Evolutionary conservation across 371 early-diverging fungal species (phyloP), one percentile per base, ranked within the genome.

Genomic region (Furculomyces boomerangus): DNA sequence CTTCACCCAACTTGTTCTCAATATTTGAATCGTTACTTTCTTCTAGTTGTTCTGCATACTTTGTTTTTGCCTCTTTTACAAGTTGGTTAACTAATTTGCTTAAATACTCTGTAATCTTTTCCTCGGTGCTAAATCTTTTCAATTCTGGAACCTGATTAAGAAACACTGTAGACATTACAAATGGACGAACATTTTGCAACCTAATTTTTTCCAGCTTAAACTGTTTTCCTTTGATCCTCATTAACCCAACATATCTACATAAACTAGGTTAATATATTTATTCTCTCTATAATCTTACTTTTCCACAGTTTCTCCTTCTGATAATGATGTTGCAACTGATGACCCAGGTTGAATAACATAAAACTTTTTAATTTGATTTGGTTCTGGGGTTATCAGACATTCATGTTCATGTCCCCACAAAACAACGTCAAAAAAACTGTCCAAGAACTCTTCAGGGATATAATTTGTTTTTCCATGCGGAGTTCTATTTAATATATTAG

Each of bases 361-460:
- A 60, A 90, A 89, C 13, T 76, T 74, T 43, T 76, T 70, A 26
- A 71, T 57, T 18, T 75, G 72, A 65, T 78, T 82, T 31, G 68
- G 68, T 47, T 77, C 74, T 0, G 90, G 88, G 29, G 83, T 82
- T 27, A 93, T 84, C 30, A 75, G 65, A 57, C 94, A 96, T 60
- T 98, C 92, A 72, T 99, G 99, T 71, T 99, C 99, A 69, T 99
- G 99, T 2, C 99, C 99, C 93, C 96, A 99, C 0, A 99, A 57
- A 3, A 98, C 79, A 22, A 99, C 62, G 62, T 99, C 77, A 53
- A 99, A 64, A 60, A 86, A 89, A 18, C 71, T 69, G 43, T 83
- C 83, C 14, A 99, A 59, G 58, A 88, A 88, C 8, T 77, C 72
- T 65, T 90, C 92, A 0, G 98, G 97, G 24, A 98, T 83, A 67